phyloP scores from a whole-genome alignment of 805 yeast genomes.

The Pichia scutulata region DNA sequence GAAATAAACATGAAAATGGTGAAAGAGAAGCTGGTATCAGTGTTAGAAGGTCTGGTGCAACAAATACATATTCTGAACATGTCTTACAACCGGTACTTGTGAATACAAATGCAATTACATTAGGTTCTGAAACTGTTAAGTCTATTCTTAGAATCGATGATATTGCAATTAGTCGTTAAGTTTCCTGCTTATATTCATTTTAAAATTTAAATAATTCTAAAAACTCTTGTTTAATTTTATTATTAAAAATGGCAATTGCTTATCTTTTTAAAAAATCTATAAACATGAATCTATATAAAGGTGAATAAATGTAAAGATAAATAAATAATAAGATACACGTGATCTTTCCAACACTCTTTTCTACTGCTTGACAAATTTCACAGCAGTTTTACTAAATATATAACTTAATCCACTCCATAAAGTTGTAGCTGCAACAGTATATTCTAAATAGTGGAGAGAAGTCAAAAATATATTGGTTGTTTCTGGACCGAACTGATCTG shows the following conservation, averaged over 20 bases:
- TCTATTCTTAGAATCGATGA: conserved; percentile 95
- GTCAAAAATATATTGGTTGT: conserved; percentile 19
- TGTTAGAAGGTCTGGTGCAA: conserved; percentile 87
- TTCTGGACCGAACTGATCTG: conserved; percentile 22
- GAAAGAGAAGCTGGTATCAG: conserved; percentile 93
- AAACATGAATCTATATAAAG: neutral
- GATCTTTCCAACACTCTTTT: neutral
- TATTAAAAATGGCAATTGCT: neutral
- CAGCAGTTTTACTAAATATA: conserved; percentile 61
- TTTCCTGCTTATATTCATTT: neutral
- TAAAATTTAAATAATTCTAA: no score
- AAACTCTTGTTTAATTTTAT: neutral
- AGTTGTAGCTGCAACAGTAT: conserved; percentile 63
- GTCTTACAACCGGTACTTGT: conserved; percentile 95
- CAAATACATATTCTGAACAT: conserved; percentile 86
- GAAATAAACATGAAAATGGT: conserved; percentile 86
- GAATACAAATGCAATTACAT: conserved; percentile 84
- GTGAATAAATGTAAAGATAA: neutral
- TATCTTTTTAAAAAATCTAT: neutral
- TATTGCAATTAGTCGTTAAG: conserved; percentile 79
- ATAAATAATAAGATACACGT: neutral
- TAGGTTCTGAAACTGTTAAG: conserved; percentile 95
- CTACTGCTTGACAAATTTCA: conserved; percentile 30
- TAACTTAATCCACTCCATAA: conserved; percentile 72
- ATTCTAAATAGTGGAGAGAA: conserved; percentile 33